Evolutionary conservation across 805 yeast species (phyloP), one percentile per base, ranked within the genome.

Genomic region (Yamadazyma insecticola): DNA sequence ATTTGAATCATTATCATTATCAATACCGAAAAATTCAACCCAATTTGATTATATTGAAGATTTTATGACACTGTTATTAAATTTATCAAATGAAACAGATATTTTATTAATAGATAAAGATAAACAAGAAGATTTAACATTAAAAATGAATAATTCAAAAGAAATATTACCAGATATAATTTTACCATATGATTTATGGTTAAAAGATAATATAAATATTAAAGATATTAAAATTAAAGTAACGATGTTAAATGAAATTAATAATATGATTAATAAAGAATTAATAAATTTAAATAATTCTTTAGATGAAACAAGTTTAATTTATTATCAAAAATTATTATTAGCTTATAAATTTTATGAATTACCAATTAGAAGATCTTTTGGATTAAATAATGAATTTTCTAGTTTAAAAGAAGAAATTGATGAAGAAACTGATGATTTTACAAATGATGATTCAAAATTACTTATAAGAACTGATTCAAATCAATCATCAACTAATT

Each of bases 181-280:
- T 2, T 44, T 64, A 8, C 70, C 71, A 4, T 34, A 33, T 14
- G 68, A 64, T 37, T 36, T 61, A 14, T 65, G 71, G 71, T 42
- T 57, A 18, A 39, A 43, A 19, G 56, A 55, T 13, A 57, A 55
- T 8, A 47, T 63, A 7, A 34, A 36, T 11, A 47, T 64, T 29
- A 47, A 50, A 21, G 58, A 61, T 33, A 39, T 50, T 30, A 55
- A 50, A 29, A 44, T 58, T 24, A 65, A 65, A 38, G 49, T 48
- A 14, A 39, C 53, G 11, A 36, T 64, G 29, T 40, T 65, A 25
- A 39, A 37, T 14, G 69, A 63, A 24, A 47, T 61, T 19, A 60
- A 59, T 39, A 18, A 43, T 11, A 46, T 61, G 50, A 45, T 64
- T 5, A 53, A 43, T 6, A 36, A 32, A 6, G 55, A 55, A 24